Base-by-base conservation (phyloP, 2,329 filamentous ascomycete species). In the Dactylellina sp. region DNA sequence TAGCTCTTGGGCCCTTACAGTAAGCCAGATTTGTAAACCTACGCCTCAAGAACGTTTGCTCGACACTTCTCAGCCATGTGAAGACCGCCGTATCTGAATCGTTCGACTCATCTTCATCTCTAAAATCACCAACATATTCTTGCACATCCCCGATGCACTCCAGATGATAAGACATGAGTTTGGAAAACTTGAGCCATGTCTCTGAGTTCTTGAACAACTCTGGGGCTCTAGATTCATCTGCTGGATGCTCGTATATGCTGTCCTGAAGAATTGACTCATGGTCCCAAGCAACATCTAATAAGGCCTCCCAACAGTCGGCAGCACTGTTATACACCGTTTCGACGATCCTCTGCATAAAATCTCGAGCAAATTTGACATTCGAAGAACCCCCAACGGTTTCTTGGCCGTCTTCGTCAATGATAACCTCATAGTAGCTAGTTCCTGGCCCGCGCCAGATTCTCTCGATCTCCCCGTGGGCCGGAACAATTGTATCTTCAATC, bases 181-280 rank as follows among this genome's bases (percentile, higher is more conserved):
- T 84, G 75, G 85, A 84, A 7, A 84, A 81, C 66, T 84, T 85
- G n/a, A 85, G 79, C 84, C 85, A 86, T 7, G 82, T 76, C 14
- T 81, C 82, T 22, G 83, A 83, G 75, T 85, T 85, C 11, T 80
- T 81, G 84, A 84, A 86, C 6, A 86, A 79, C 70, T 86, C 84
- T 1, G 84, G 84, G 0, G 84, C 84, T 1, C 84, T 81, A 7
- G 81, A 83, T 75, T 86, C 84, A 57, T 86, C 84, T 1, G 84
- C 84, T 0, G 85, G 85, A 35, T 83, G 83, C 32, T 85, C 85
- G 66, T 85, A 86, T 57, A 86, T 83, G 71, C 83, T 83, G 76
- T 84, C 83, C 76, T 84, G 83, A 65, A 86, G 79, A 40, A 85
- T 84, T 16, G 81, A 81, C 14, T 85, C 82, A 72, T 86, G 84